A percentile compares a stretch with the other conserved stretches of the same genome.
These are phyloP conservation scores for Pneumocystis jirovecii DNA, from an alignment of 1,139 yeast species.

Conservation along the genomic window DNA sequence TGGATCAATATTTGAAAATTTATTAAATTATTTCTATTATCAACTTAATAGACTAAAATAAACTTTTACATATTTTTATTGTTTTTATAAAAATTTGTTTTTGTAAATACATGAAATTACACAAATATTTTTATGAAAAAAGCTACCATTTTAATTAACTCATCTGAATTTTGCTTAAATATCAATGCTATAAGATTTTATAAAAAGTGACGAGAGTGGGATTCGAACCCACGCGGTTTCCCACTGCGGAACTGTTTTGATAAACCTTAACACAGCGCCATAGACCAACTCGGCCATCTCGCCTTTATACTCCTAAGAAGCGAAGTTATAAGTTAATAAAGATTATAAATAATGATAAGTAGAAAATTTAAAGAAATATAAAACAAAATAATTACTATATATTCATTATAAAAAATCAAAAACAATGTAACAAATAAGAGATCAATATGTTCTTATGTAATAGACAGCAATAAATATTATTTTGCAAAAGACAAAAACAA, in stretches of 20 bases:
- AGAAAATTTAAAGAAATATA: background rate
- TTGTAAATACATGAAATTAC: too few relatives aligned
- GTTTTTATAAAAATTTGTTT: too few relatives aligned
- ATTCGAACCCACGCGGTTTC: conserved; percentile 4
- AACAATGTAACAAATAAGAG: background rate
- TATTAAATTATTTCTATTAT: too few relatives aligned
- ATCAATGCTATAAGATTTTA: too few relatives aligned
- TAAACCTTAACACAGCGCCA: conserved; percentile 3
- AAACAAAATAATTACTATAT: background rate
- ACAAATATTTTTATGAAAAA: too few relatives aligned
- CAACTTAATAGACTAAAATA: too few relatives aligned
- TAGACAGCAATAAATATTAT: background rate
- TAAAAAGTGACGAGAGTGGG: conserved; percentile 1
- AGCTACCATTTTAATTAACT: too few relatives aligned
- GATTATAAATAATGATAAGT: background rate
- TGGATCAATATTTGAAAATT: too few relatives aligned
- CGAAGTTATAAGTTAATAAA: background rate
- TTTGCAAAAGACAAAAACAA: too few relatives aligned
- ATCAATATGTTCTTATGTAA: too few relatives aligned
- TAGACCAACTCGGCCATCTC: conserved; percentile 9
- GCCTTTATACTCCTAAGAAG: background rate
- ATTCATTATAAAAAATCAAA: background rate
- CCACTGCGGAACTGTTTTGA: conserved; percentile 1
- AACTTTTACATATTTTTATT: too few relatives aligned
- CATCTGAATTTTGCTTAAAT: too few relatives aligned